Conservation (phyloP, 345 rosid genomes). For the Heritiera littoralis region DNA sequence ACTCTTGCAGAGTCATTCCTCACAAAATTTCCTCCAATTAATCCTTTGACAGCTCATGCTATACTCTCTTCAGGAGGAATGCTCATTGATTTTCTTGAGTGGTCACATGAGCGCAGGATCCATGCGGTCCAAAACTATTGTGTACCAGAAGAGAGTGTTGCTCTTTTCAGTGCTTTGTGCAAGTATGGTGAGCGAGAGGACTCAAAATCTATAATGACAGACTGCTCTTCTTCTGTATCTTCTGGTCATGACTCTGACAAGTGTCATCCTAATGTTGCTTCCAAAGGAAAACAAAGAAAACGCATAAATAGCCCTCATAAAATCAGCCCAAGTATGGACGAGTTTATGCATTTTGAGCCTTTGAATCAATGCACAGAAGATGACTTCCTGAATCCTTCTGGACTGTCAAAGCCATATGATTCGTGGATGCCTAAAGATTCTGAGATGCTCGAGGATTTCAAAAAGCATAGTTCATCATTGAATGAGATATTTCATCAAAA, state of each 20-base stretch:
- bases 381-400: slow-evolving; percentile 39
- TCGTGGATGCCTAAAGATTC: slow-evolving; percentile 44
- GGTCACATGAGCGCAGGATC: slow-evolving; percentile 57
- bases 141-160: slow-evolving; percentile 73
- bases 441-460: slow-evolving; percentile 36
- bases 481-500: slow-evolving; percentile 39
- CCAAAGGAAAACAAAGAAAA: slow-evolving; percentile 43
- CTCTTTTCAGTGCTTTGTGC: slow-evolving; percentile 65
- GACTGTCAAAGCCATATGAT: slow-evolving; percentile 32
- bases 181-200: slow-evolving; percentile 86
- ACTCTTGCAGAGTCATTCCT: slow-evolving; percentile 88
- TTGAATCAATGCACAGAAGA: slow-evolving; percentile 39
- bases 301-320: slow-evolving; percentile 32
- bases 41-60: slow-evolving; percentile 84
- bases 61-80: slow-evolving; percentile 61
- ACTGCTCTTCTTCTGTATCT: slow-evolving; percentile 84
- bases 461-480: slow-evolving; percentile 39
- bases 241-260: slow-evolving; percentile 70
- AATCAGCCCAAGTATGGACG: slow-evolving; percentile 39
- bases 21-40: slow-evolving; percentile 84
- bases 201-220: slow-evolving; percentile 88
- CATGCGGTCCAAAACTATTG: slow-evolving; percentile 48
- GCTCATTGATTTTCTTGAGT: slow-evolving; percentile 68
- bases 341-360: slow-evolving; percentile 41
- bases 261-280: slow-evolving; percentile 42